A percentile compares a stretch with the other conserved stretches of the same genome.
phyloP scores from a whole-genome alignment of 2,329 filamentous ascomycete species.

The Coniochaeta ligniaria region DNA sequence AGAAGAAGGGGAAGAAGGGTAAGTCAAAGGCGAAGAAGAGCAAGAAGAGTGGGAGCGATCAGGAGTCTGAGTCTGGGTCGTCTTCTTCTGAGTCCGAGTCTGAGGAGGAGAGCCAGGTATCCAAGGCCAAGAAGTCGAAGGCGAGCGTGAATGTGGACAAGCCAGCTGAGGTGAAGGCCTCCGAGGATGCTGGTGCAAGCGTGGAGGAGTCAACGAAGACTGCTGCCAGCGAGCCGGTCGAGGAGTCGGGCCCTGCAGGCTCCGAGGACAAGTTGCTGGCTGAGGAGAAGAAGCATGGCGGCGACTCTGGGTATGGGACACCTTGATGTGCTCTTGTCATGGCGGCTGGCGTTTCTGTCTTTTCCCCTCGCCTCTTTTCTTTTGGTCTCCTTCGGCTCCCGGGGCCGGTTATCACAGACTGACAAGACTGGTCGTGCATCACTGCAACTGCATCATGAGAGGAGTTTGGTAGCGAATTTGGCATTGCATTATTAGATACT shows the following conservation, averaged over 20 bases:
- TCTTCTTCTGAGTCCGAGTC: constrained; percentile 3
- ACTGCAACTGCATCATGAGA: neutral
- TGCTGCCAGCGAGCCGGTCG: neutral
- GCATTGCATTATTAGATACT: neutral
- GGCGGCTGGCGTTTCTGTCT: neutral
- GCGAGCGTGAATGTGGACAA: constrained; percentile 11
- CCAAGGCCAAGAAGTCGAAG: constrained; percentile 6
- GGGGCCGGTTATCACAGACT: neutral
- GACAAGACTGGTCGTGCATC: neutral
- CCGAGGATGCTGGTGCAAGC: neutral
- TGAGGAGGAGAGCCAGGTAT: constrained; percentile 3
- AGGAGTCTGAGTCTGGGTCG: constrained; percentile 4
- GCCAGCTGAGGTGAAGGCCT: constrained; percentile 4
- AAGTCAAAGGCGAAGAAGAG: constrained; percentile 11
- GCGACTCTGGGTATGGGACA: constrained; percentile 16
- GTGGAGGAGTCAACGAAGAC: neutral
- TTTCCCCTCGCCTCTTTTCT: neutral
- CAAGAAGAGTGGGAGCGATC: constrained; percentile 6
- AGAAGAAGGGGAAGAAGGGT: constrained; percentile 12
- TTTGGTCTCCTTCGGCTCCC: neutral
- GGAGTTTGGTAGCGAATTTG: neutral
- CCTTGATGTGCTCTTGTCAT: constrained; percentile 7
- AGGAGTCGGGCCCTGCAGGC: neutral
- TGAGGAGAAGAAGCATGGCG: constrained; percentile 3
- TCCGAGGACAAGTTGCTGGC: constrained; percentile 1